Conservation (phyloP, 495 filamentous ascomycete species). For the Pyronema domesticum region DNA sequence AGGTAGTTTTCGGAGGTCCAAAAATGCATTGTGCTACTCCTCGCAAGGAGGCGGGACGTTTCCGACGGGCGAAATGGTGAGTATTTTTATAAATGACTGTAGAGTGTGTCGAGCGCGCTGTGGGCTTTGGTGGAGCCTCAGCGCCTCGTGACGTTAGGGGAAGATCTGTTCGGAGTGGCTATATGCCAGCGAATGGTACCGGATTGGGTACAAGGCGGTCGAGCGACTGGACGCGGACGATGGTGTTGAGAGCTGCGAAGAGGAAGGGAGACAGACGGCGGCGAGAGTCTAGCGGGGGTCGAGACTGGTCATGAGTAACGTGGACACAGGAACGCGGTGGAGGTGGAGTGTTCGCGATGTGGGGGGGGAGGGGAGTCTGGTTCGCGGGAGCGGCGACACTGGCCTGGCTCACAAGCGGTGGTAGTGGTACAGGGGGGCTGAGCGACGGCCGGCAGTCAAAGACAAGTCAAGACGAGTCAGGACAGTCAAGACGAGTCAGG, state of each 20-base stretch:
- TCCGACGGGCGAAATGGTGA: conserved; percentile 19
- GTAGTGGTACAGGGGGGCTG: not conserved
- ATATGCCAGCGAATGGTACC: not conserved
- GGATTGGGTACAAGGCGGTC: not conserved
- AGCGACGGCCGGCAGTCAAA: not conserved
- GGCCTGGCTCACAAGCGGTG: not conserved
- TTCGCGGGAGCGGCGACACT: not conserved
- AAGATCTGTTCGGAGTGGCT: conserved; percentile 5
- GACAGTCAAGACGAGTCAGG: not conserved
- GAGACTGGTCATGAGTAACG: not conserved
- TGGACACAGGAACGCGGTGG: not conserved
- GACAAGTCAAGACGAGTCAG: not conserved
- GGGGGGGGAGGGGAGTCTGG: not conserved
- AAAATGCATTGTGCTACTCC: conserved; percentile 24
- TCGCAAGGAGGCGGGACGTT: conserved; percentile 17
- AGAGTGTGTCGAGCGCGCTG: conserved; percentile 6
- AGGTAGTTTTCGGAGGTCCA: conserved; percentile 18
- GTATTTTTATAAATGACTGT: conserved; percentile 25
- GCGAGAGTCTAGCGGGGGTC: not conserved
- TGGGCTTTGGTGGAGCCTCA: conserved; percentile 10
- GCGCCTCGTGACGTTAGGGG: conserved; percentile 21
- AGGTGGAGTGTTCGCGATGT: no score
- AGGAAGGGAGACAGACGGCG: not conserved
- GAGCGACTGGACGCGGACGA: not conserved
- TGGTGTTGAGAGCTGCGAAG: no score